Conservation (phyloP, 371 early-diverging fungal genomes). For the Zychaea mexicana region DNA sequence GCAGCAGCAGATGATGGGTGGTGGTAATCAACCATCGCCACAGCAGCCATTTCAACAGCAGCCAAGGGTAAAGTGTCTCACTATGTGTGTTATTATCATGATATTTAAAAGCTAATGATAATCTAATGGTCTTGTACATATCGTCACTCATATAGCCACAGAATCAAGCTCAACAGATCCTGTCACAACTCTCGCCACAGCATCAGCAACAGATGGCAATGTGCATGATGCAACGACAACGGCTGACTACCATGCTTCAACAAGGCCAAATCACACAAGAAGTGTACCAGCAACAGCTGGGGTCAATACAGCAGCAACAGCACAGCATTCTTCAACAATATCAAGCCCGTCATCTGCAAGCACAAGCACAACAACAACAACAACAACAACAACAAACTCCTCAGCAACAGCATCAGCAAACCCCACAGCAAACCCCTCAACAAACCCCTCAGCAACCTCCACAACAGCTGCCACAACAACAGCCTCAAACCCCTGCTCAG, state of each 20-base stretch:
- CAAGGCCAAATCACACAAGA: not conserved
- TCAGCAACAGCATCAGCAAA: constrained; percentile 19
- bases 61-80: too few relatives aligned
- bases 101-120: too few relatives aligned
- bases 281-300: constrained; percentile 6
- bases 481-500: too few relatives aligned
- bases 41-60: not conserved
- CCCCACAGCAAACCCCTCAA: constrained; percentile 15
- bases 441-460: constrained; percentile 11
- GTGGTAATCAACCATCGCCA: constrained; percentile 26
- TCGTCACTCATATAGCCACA: too few relatives aligned
- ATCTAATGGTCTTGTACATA: too few relatives aligned
- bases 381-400: constrained; percentile 29
- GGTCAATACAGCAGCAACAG: not conserved
- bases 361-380: constrained; percentile 32
- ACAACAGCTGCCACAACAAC: constrained; percentile 16
- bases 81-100: too few relatives aligned
- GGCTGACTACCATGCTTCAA: not conserved
- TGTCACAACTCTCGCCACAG: not conserved
- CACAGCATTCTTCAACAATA: not conserved
- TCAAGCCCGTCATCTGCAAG: not conserved
- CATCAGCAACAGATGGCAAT: not conserved
- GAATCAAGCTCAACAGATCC: not conserved
- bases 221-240: not conserved
- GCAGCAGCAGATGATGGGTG: constrained; percentile 6